Evolutionary conservation across 805 yeast genomes (phyloP).

Genomic region (Teunomyces tritomae): DNA sequence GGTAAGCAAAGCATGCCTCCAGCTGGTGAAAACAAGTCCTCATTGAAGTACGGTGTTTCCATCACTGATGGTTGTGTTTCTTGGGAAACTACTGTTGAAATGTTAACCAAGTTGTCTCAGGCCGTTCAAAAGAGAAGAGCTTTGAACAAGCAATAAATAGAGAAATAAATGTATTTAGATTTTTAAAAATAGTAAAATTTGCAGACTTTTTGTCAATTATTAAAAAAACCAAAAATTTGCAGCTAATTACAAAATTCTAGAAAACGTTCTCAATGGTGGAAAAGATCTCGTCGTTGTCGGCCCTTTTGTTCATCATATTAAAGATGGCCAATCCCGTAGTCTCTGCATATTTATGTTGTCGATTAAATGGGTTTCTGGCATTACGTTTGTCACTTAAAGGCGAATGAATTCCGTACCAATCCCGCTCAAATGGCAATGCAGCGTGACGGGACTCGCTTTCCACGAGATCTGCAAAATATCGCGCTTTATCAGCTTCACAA

Average conservation of each 20-base stretch:
- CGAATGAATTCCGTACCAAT: conserved; percentile 55
- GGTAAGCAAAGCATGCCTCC: conserved; percentile 85
- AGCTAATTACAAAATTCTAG: not conserved
- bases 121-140: conserved; percentile 84
- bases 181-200: not conserved
- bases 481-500: conserved; percentile 15
- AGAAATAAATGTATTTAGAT: not conserved
- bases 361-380: conserved; percentile 53
- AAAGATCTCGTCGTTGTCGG: not conserved
- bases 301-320: not conserved
- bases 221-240: not conserved
- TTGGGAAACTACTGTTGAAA: conserved; percentile 83
- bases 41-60: conserved; percentile 87
- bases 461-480: conserved; percentile 48
- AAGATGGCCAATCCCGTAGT: not conserved
- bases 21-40: conserved; percentile 45
- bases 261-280: not conserved
- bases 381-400: conserved; percentile 47
- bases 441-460: conserved; percentile 54
- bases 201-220: not conserved
- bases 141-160: conserved; percentile 8
- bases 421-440: conserved; percentile 47
- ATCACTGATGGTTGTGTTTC: conserved; percentile 96
- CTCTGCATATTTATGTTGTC: conserved; percentile 3
- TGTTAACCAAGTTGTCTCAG: conserved; percentile 73